Base-by-base conservation (phyloP, 2,329 filamentous ascomycete species). In the Penicillium vulpinum region DNA sequence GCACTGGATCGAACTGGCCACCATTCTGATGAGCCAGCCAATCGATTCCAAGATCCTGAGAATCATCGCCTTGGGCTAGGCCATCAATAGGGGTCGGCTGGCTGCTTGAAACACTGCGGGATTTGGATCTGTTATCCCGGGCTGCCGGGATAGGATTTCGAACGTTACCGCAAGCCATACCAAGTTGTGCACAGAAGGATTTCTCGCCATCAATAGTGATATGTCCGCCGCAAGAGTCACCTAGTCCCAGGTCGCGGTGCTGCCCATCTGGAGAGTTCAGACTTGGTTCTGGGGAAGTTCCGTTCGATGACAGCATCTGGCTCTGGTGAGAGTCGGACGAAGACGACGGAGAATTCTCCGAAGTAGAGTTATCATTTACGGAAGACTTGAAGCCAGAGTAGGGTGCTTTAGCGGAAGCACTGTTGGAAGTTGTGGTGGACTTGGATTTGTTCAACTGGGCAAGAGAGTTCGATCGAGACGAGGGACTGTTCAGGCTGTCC, bases 1-100 rank as follows among this genome's bases (percentile, higher is more conserved):
- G 81, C 54, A 94, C 87, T 0, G 94, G 93, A 60, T 97, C 92
- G 67, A 97, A 97, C 62, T 89, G 86, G 54, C 90, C 90, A 56
- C 88, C 88, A 67, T 92, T 93, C 71, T 95, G 90, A 66, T 88
- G 87, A 38, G 87, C 83, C 48, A 94, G 80, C 85, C 88, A 92
- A 71, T 90, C 88, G 66, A 78, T 66, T 15, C 71, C 75, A 55
- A 66, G 57, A 8, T 56, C 54, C 3, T 39, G 39, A 22, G 62
- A 33, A 21, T 60, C 59, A 4, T 67, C 61, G 1, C 29, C 38
- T 6, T 51, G 36, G 8, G 48, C 39, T 9, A 59, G 45, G 28
- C 52, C 40, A 11, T 56, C 54, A 33, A 29, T 35, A 18, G 54
- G 48, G 6, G 52, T 55, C 11, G 62, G 51, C 29, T 70, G 67